Base-by-base conservation (phyloP, 2,329 filamentous ascomycete genomes). In the Bertia moriformis region DNA sequence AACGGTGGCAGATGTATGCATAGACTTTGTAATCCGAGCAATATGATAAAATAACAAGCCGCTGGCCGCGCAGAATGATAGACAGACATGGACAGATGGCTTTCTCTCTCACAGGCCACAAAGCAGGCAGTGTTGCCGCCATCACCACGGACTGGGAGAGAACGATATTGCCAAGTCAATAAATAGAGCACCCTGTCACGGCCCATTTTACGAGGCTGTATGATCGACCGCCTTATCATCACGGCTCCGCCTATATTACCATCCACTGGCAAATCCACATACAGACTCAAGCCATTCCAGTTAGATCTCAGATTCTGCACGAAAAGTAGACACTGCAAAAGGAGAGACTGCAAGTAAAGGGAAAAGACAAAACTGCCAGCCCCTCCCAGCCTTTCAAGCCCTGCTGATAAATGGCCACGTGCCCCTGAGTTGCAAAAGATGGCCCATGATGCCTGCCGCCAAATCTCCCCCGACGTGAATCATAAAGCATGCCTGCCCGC, bases 11-110 rank as follows among this genome's bases (percentile, higher is more conserved):
- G 14, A 91, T 98, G 62, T 83, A 93, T 50, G 87, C 93, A 71
- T 98, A 98, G 65, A 96, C 95, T 55, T 54, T 89, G 47, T 98
- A 96, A 65, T 95, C 88, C 29, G 75, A 73, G 1, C 91, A n/a
- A n/a, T n/a, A n/a, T n/a, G n/a, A n/a, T n/a, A n/a, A n/a, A n/a
- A n/a, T n/a, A n/a, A n/a, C n/a, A n/a, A n/a, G n/a, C n/a, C n/a
- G n/a, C n/a, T n/a, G n/a, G n/a, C n/a, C n/a, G n/a, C n/a, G n/a
- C n/a, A n/a, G n/a, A n/a, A n/a, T n/a, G n/a, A n/a, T n/a, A n/a
- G n/a, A n/a, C n/a, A n/a, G n/a, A n/a, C 91, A 4, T 91, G 98
- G 57, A 69, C 98, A 38, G 93, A 95, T 57, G 80, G 83, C 40
- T 54, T 98, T 30, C 71, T 98, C 38, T 88, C 88, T 14, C 98